Base-by-base conservation (phyloP, 2,329 filamentous ascomycete species). In the Curvularia eragrostidis region DNA sequence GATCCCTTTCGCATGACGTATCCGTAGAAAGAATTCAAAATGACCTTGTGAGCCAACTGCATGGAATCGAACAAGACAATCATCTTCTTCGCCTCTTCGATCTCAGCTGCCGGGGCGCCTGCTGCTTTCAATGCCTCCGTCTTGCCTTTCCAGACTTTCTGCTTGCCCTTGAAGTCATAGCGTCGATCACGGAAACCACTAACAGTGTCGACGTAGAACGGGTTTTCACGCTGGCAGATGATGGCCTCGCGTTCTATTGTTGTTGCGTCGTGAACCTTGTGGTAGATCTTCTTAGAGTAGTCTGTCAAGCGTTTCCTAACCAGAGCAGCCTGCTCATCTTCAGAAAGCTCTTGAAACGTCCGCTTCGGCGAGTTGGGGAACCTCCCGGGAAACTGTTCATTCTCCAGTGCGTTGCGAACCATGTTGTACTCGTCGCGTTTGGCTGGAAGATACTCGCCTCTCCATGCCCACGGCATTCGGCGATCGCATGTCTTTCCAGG, bases 1-100 rank as follows among this genome's bases (percentile, higher is more conserved):
- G 95, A 99, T 32, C 95, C 95, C 76, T 99, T 99, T 80, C 95
- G 86, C 95, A 99, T 99, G 75, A 98, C 95, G 74, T 99, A 99
- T 63, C 95, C 95, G 68, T 99, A 99, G 81, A 99, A 99, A 54
- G 93, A 97, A 81, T 99, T 99, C 54, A 99, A 77, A 83, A 99
- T 99, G 80, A 99, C 95, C 77, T 99, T 99, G 82, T 99, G 95
- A 0, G 95, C 95, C 69, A 99, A 83, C 76, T 99, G 96, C 56
- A 99, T 82, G 0, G 95, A 99, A 75, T 99, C 95, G 75, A 91
- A 99, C 4, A 99, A 80, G 47, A 98, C 84, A 54, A 97, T 95
- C 96, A 99, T 99, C 82, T 99, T 99, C 81, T 97, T 98, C 5
- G 93, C 95, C 56, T 92, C 90, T 12, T 99, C 96, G 15, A 99